phyloP scores from a whole-genome alignment of 768 basidiomycete genomes.

The Boletus rubescentipes region DNA sequence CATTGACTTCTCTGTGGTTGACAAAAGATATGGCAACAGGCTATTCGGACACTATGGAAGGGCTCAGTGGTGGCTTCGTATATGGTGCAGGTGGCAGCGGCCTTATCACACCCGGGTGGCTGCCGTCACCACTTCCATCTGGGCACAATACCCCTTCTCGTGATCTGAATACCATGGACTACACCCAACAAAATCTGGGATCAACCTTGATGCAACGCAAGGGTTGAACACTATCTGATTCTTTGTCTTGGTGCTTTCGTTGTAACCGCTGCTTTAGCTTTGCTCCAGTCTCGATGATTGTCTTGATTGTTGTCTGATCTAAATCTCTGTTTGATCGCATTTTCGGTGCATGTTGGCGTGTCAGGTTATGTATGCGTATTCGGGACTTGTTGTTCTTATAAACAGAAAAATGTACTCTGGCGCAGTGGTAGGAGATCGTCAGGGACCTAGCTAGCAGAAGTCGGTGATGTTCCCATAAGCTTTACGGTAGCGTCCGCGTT shows the following conservation, averaged over 20 bases:
- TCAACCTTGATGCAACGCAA: constrained; percentile 27
- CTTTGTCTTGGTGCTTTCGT: constrained; percentile 4
- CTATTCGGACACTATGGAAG: constrained; percentile 78
- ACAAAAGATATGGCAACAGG: constrained; percentile 42
- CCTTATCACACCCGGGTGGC: constrained; percentile 72
- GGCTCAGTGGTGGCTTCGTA: constrained; percentile 81
- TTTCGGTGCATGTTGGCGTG: constrained; percentile 5
- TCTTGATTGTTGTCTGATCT: constrained; percentile 3
- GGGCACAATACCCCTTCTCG: constrained; percentile 46
- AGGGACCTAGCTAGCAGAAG: background rate
- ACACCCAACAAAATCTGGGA: constrained; percentile 27
- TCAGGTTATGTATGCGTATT: constrained; percentile 19
- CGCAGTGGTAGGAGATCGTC: background rate
- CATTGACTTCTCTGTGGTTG: background rate
- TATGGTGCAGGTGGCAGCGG: constrained; percentile 84
- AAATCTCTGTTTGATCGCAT: constrained; percentile 8
- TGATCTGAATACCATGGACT: constrained; percentile 26
- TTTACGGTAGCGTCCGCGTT: background rate
- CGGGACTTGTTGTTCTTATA: background rate
- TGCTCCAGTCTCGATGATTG: background rate
- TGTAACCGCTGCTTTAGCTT: background rate
- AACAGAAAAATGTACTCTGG: constrained; percentile 6
- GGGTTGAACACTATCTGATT: constrained; percentile 12
- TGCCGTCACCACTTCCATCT: constrained; percentile 58
- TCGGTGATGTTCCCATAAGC: background rate